Conservation (phyloP, 1,284 basidiomycete genomes). For the Anthracocystis walkeri region DNA sequence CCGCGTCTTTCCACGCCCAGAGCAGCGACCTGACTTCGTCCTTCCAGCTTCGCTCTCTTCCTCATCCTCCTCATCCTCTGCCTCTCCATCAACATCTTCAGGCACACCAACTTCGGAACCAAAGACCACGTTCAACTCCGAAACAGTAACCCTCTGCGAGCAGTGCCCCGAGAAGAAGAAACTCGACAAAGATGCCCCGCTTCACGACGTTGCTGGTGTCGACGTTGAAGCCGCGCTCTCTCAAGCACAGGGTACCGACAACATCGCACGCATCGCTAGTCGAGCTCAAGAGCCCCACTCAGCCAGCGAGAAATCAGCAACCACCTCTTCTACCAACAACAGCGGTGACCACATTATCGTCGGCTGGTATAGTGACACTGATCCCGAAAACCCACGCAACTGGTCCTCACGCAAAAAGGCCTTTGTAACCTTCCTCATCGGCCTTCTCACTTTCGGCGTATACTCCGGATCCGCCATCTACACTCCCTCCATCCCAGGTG, state of each 20-base stretch:
- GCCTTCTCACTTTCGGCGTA: conserved; percentile 43
- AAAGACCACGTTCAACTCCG: conserved; percentile 9
- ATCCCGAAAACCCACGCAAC: conserved; percentile 51
- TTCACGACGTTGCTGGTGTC: neutral
- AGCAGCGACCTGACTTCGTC: conserved; percentile 27
- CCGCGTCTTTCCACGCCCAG: conserved; percentile 23
- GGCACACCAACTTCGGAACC: conserved; percentile 1
- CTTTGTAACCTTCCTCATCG: conserved; percentile 34
- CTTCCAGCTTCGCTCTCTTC: conserved; percentile 10
- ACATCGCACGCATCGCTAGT: conserved; percentile 6
- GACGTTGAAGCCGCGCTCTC: conserved; percentile 18
- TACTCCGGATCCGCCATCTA: conserved; percentile 52
- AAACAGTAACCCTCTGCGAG: conserved; percentile 4
- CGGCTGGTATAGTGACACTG: conserved; percentile 62
- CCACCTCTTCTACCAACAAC: neutral
- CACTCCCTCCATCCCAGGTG: conserved; percentile 56
- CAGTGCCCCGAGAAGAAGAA: neutral
- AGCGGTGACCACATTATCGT: conserved; percentile 68
- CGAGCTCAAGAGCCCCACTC: neutral
- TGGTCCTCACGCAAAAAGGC: conserved; percentile 51
- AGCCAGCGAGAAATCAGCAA: neutral
- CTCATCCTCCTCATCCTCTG: neutral
- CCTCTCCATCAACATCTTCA: neutral
- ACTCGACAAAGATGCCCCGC: neutral
- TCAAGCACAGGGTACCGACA: conserved; percentile 7